phyloP scores from a whole-genome alignment of 2,329 filamentous ascomycete species.

The Fusarium succisae region DNA sequence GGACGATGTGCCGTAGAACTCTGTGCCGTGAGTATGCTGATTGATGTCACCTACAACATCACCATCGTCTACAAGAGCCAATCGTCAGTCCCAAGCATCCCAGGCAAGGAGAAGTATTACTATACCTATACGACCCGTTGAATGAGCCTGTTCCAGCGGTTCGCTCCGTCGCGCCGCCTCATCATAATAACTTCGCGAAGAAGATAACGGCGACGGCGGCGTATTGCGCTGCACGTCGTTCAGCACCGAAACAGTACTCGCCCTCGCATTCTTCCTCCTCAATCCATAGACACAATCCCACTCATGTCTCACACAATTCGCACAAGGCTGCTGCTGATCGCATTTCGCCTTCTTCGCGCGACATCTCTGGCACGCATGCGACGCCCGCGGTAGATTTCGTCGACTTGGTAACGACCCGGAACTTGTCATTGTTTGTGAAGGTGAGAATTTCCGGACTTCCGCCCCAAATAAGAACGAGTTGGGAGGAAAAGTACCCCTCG shows the following conservation, averaged over 20 bases:
- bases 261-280: background rate
- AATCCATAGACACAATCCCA: background rate
- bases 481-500: background rate
- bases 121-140: background rate
- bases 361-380: conserved; percentile 5
- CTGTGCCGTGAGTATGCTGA: background rate
- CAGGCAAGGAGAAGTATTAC: fast-evolving
- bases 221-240: background rate
- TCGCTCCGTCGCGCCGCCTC: background rate
- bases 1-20: conserved; percentile 2
- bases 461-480: background rate
- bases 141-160: background rate
- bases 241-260: background rate
- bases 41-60: conserved; percentile 4
- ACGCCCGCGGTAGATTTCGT: background rate
- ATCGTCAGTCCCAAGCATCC: background rate
- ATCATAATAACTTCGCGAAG: background rate
- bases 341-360: background rate
- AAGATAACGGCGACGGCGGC: background rate
- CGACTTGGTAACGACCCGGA: background rate
- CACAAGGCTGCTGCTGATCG: conserved; percentile 2
- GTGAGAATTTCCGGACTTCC: conserved; percentile 1
- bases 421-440: background rate
- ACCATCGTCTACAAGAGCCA: background rate
- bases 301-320: background rate